A percentile compares a stretch with the other conserved stretches of the same genome.
These are phyloP conservation scores for Thalassiosira exigua DNA, from an alignment of 352 stramenopile species.

Conservation along the genomic window DNA sequence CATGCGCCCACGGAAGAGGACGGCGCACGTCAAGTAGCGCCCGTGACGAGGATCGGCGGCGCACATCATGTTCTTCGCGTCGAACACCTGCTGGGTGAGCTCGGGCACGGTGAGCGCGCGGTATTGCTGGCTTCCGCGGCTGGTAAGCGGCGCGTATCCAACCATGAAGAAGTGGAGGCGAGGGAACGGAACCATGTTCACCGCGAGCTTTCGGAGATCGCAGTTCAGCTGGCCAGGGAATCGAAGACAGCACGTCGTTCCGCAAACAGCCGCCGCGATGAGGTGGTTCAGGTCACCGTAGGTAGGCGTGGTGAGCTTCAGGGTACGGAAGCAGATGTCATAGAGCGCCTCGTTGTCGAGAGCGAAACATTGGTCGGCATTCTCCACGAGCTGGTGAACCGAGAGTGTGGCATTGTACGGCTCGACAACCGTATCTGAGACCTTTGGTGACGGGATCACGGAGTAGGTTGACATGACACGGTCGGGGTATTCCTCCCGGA, in stretches of 20 bases:
- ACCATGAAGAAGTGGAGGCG: constrained; percentile 99
- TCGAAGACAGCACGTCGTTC: constrained; percentile 98
- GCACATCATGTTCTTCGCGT: constrained; percentile 59
- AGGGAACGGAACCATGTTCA: constrained; percentile 98
- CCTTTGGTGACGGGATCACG: constrained; percentile 94
- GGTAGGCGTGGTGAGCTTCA: constrained; percentile 97
- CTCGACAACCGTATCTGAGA: constrained; percentile 97
- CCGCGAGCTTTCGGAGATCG: constrained; percentile 99
- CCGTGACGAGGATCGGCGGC: constrained; percentile 52
- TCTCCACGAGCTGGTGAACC: constrained; percentile 94
- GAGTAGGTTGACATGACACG: constrained; percentile 98
- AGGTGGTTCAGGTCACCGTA: constrained; percentile 99
- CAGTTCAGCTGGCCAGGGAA: constrained; percentile 99
- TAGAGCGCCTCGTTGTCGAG: constrained; percentile 98
- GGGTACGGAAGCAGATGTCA: constrained; percentile 95
- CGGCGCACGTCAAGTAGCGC: constrained; percentile 93
- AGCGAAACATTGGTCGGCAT: constrained; percentile 96
- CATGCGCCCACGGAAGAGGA: constrained; percentile 73
- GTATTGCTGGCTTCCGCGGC: constrained; percentile 89
- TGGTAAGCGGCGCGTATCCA: constrained; percentile 98
- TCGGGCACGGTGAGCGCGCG: constrained; percentile 49
- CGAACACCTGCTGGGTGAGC: constrained; percentile 50
- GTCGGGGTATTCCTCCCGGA: constrained; percentile 97
- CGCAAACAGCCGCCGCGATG: constrained; percentile 96
- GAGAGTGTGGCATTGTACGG: constrained; percentile 98